Conservation (phyloP, 805 yeast species). For the Ogataea trehaloabstinens region DNA sequence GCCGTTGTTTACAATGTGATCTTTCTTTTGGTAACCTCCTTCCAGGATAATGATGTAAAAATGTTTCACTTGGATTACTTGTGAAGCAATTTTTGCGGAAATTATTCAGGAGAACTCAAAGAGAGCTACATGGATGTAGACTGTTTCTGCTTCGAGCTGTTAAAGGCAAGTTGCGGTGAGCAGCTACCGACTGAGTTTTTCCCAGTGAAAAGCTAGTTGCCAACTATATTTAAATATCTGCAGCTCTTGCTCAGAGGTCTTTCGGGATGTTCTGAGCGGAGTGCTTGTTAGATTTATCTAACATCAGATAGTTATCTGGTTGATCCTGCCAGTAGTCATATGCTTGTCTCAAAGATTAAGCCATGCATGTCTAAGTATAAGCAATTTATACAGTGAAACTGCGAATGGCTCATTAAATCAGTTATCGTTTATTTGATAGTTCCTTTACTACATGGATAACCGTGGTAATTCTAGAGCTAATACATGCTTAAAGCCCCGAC, state of each 20-base stretch:
- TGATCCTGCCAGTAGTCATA: slow-evolving; percentile 10
- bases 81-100: slow-evolving; percentile 4
- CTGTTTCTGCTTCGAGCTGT: slow-evolving; percentile 3
- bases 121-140: slow-evolving; percentile 8
- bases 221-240: slow-evolving; percentile 7
- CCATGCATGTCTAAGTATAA: slow-evolving; percentile 9
- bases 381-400: slow-evolving; percentile 10
- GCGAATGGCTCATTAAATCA: slow-evolving; percentile 7
- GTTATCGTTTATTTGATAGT: slow-evolving; percentile 7
- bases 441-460: slow-evolving; percentile 8
- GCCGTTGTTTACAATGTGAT: slow-evolving; percentile 7
- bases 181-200: slow-evolving; percentile 5
- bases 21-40: slow-evolving; percentile 7
- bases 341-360: slow-evolving; percentile 11
- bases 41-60: slow-evolving; percentile 7
- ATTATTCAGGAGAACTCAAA: slow-evolving; percentile 7
- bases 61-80: background rate
- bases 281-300: slow-evolving; percentile 6
- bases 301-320: slow-evolving; percentile 10
- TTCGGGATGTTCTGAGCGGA: slow-evolving; percentile 3
- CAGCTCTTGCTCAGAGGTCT: slow-evolving; percentile 2
- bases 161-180: slow-evolving; percentile 1
- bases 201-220: slow-evolving; percentile 1
- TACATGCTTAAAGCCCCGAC: slow-evolving; percentile 8
- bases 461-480: slow-evolving; percentile 7